Percentiles rank a stretch among this genome's conserved stretches.
phyloP scores from a whole-genome alignment of 2,329 filamentous ascomycete genomes.

The Colletotrichum siamense region DNA sequence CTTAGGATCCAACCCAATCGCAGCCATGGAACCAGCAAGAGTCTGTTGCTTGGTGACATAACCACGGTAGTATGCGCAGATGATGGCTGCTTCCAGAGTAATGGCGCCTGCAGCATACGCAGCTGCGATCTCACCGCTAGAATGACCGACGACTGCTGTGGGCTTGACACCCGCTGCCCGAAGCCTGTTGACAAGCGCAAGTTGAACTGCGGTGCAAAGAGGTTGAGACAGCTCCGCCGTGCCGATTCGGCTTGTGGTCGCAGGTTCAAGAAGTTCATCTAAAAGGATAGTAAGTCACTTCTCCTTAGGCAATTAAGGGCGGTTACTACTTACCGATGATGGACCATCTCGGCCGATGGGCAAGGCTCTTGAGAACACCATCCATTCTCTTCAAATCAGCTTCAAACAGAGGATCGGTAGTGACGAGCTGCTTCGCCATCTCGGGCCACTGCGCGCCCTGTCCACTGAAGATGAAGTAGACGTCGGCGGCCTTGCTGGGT shows the following conservation, averaged over 20 bases:
- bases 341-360: not conserved
- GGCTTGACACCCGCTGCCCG: constrained; percentile 33
- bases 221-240: constrained; percentile 22
- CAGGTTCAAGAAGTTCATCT: not conserved
- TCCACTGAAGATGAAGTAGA: constrained; percentile 28
- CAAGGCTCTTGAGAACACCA: not conserved
- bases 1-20: not conserved
- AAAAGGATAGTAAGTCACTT: not conserved
- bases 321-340: not conserved
- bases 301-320: too few relatives aligned
- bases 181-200: constrained; percentile 46
- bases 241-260: not conserved
- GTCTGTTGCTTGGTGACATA: constrained; percentile 10
- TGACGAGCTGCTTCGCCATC: constrained; percentile 22
- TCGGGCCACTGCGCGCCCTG: constrained; percentile 30
- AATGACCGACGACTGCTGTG: constrained; percentile 44
- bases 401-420: not conserved
- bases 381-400: constrained; percentile 18
- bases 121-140: constrained; percentile 49
- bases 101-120: constrained; percentile 45
- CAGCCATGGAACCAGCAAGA: constrained; percentile 21
- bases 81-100: constrained; percentile 38
- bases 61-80: constrained; percentile 31
- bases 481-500: constrained; percentile 27
- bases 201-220: constrained; percentile 40